phyloP scores from a whole-genome alignment of 306 rosid genomes.

The Mucuna pruriens region DNA sequence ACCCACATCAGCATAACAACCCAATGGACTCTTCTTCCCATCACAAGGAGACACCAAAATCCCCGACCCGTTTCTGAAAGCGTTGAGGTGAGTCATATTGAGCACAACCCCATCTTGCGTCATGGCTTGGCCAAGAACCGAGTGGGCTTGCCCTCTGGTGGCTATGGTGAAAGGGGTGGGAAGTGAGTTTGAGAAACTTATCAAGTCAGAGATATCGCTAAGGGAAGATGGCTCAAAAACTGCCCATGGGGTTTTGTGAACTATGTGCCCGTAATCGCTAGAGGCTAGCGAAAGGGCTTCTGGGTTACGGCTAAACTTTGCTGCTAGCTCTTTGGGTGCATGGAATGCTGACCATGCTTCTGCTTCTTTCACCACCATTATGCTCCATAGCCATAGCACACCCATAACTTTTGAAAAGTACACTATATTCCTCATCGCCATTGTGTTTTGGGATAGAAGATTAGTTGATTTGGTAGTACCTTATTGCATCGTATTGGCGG shows the following conservation, averaged over 20 bases:
- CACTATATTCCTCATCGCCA: background rate
- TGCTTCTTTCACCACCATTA: background rate
- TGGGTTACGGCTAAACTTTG: conserved; percentile 47
- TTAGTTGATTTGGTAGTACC: background rate
- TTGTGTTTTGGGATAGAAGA: background rate
- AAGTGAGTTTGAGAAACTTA: conserved; percentile 48
- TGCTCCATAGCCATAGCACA: conserved; percentile 1
- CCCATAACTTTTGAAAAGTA: background rate
- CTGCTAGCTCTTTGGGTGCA: conserved; percentile 40
- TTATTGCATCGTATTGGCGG: background rate
- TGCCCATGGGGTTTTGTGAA: conserved; percentile 45
- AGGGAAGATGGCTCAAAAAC: conserved; percentile 58
- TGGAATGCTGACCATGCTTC: conserved; percentile 23
- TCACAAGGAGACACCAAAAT: conserved; percentile 36
- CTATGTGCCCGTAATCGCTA: conserved; percentile 66
- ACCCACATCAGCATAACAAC: conserved; percentile 72
- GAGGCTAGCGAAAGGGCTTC: conserved; percentile 52
- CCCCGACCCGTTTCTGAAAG: conserved; percentile 4
- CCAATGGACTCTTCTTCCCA: background rate
- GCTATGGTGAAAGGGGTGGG: conserved; percentile 57
- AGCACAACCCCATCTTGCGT: conserved; percentile 68
- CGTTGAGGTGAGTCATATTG: conserved; percentile 62
- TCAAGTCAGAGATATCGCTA: conserved; percentile 47
- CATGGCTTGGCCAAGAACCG: conserved; percentile 68
- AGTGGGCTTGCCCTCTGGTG: conserved; percentile 79